These are phyloP conservation scores for Scedosporium apiospermum DNA, from an alignment of 2,329 filamentous ascomycete species.

Conservation along the genomic window DNA sequence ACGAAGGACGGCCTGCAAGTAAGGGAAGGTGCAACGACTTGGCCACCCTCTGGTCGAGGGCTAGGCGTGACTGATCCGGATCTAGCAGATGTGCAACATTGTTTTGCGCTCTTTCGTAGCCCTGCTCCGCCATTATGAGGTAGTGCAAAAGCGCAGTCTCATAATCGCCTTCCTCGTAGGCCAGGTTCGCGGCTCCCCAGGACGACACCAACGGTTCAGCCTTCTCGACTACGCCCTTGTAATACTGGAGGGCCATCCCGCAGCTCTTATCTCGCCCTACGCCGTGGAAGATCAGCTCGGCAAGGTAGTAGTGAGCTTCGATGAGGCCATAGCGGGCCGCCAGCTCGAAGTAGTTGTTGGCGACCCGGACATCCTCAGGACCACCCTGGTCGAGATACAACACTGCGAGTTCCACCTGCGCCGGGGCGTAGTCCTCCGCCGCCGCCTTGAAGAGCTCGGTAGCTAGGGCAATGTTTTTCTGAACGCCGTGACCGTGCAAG, in stretches of 20 bases:
- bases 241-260: slow-evolving; percentile 67
- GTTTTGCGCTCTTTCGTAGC: slow-evolving; percentile 80
- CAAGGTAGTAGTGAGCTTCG: slow-evolving; percentile 86
- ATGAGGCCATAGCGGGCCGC: slow-evolving; percentile 75
- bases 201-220: slow-evolving; percentile 66
- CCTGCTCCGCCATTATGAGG: slow-evolving; percentile 84
- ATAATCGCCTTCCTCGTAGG: slow-evolving; percentile 68
- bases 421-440: slow-evolving; percentile 69
- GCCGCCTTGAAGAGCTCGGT: slow-evolving; percentile 68
- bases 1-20: not conserved
- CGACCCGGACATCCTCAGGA: slow-evolving; percentile 60
- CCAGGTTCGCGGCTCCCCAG: slow-evolving; percentile 73
- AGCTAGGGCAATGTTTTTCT: slow-evolving; percentile 60
- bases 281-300: slow-evolving; percentile 74
- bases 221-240: slow-evolving; percentile 69
- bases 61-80: slow-evolving; percentile 53
- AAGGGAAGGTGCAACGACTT: not conserved
- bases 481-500: slow-evolving; percentile 65
- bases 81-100: slow-evolving; percentile 86
- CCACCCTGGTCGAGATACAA: slow-evolving; percentile 78
- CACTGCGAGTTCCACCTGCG: slow-evolving; percentile 74
- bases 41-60: slow-evolving; percentile 29
- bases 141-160: slow-evolving; percentile 74
- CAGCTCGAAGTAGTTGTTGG: slow-evolving; percentile 79
- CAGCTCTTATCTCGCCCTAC: slow-evolving; percentile 75